These are phyloP conservation scores for Corymbia maculata DNA, from an alignment of 345 rosid species.

Conservation along the genomic window DNA sequence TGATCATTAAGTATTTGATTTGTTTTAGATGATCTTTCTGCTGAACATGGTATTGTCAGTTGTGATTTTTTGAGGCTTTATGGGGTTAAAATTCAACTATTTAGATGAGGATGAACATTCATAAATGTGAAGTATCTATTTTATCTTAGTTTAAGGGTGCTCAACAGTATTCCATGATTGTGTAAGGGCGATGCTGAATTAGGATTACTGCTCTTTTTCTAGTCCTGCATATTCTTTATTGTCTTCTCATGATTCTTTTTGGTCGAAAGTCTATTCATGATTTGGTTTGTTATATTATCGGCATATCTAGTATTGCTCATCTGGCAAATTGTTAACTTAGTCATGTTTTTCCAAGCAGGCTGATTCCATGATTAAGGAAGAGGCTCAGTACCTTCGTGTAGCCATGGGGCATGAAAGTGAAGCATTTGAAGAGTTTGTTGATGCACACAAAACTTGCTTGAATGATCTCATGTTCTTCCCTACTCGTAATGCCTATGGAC, in stretches of 20 bases:
- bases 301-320: neutral
- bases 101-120: neutral
- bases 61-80: neutral
- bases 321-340: neutral
- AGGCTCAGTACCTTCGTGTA: constrained; percentile 55
- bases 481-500: constrained; percentile 76
- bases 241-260: neutral
- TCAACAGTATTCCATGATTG: neutral
- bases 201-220: neutral
- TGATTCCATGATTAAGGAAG: constrained; percentile 56
- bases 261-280: neutral
- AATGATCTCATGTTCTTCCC: constrained; percentile 98
- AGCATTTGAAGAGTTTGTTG: constrained; percentile 73
- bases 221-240: neutral
- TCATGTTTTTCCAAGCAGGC: constrained; percentile 38
- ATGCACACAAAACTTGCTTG: constrained; percentile 82
- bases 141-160: neutral
- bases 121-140: neutral
- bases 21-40: neutral
- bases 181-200: neutral
- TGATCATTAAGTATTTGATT: neutral
- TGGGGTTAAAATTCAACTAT: neutral
- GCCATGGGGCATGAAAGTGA: constrained; percentile 91
- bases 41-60: neutral
- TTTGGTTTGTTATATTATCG: neutral